Conservation (phyloP, 2,329 filamentous ascomycete genomes). For the Cladosporium sp. region DNA sequence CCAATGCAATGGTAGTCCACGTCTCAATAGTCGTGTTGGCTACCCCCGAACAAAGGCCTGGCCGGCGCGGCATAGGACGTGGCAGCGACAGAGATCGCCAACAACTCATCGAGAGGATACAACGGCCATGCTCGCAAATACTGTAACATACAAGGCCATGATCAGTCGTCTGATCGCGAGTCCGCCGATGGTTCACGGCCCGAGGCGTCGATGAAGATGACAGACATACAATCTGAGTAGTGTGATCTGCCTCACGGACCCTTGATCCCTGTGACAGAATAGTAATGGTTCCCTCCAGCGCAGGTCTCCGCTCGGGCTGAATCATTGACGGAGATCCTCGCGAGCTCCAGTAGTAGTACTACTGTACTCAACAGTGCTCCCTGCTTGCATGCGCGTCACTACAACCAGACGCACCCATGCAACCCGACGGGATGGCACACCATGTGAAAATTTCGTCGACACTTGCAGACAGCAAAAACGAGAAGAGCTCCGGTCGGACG, state of each 20-base stretch:
- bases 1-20: conserved; percentile 8
- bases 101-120: background rate
- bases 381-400: conserved; percentile 5
- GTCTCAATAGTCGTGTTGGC: conserved; percentile 1
- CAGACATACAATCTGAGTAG: conserved; percentile 16
- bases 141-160: background rate
- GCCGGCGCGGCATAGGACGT: background rate
- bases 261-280: conserved; percentile 14
- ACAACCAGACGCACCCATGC: background rate
- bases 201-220: conserved; percentile 16
- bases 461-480: background rate
- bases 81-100: background rate
- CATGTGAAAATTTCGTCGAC: conserved; percentile 9
- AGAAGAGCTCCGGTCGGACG: conserved; percentile 8
- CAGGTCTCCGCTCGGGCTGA: conserved; percentile 16
- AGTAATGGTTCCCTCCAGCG: conserved; percentile 3
- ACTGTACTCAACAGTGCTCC: conserved; percentile 6
- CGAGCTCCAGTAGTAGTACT: background rate
- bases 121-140: background rate
- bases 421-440: background rate
- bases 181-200: conserved; percentile 6
- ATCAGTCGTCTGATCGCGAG: conserved; percentile 3
- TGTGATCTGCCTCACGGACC: conserved; percentile 12
- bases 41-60: background rate
- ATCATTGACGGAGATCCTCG: conserved; percentile 3